Percentiles rank a stretch among this genome's conserved stretches.
Conservation (phyloP, 176 grass and related monocot genomes). For the Lolium multiflorum region DNA sequence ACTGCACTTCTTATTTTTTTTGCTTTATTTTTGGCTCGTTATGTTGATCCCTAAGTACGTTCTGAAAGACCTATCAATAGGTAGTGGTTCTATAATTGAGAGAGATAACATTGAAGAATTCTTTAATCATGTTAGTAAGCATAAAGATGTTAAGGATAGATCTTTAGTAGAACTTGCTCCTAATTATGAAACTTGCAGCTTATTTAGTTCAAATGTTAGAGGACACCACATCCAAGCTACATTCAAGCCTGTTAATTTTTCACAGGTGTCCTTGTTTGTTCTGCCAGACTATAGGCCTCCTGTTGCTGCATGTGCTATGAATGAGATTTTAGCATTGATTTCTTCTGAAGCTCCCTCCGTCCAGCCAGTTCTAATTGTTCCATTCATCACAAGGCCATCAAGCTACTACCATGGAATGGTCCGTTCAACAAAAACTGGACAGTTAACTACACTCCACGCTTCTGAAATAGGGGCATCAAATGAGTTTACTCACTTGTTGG, state of each 20-base stretch:
- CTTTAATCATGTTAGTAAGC: no score
- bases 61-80: no score
- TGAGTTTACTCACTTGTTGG: constrained; percentile 56
- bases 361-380: constrained; percentile 63
- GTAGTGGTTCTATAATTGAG: no score
- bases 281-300: constrained; percentile 83
- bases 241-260: constrained; percentile 47
- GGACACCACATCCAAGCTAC: no score
- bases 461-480: constrained; percentile 67
- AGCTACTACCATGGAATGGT: constrained; percentile 41
- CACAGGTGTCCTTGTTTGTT: constrained; percentile 75
- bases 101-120: no score
- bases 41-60: no score
- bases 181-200: no score
- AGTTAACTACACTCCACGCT: constrained; percentile 50
- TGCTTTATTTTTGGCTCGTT: no score
- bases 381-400: constrained; percentile 60
- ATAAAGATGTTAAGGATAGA: no score
- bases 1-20: constrained; percentile 2
- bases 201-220: no score
- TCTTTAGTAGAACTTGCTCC: no score
- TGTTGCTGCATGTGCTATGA: constrained; percentile 77
- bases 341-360: constrained; percentile 49
- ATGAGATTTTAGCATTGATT: constrained; percentile 71
- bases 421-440: constrained; percentile 36